Evolutionary conservation across 371 early-diverging fungal genomes (phyloP).

Genomic region (Apophysomyces variabilis): DNA sequence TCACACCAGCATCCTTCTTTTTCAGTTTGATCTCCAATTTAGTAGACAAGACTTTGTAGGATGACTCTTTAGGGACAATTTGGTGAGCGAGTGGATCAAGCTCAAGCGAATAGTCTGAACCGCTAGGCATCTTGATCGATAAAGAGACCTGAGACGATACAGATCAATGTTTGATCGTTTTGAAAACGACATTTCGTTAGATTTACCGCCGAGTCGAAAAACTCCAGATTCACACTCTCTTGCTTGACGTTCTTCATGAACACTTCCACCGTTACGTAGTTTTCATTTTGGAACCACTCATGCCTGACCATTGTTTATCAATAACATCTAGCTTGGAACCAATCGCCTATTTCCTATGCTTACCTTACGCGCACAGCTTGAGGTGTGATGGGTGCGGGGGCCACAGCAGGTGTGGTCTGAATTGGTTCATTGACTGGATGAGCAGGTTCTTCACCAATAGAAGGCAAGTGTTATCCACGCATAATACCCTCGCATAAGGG

Average conservation of each 20-base stretch:
- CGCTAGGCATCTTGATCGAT: constrained; percentile 75
- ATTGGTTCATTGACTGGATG: too few species aligned
- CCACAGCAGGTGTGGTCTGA: not conserved
- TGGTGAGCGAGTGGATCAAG: constrained; percentile 81
- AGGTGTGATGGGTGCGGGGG: constrained; percentile 20
- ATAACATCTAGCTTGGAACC: not conserved
- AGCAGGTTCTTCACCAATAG: too few species aligned
- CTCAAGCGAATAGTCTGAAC: constrained; percentile 81
- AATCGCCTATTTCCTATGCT: not conserved
- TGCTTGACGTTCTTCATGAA: constrained; percentile 87
- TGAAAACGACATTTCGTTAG: not conserved
- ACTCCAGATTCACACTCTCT: constrained; percentile 69
- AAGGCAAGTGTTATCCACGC: not conserved
- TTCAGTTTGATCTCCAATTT: constrained; percentile 94
- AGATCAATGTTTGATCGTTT: too few species aligned
- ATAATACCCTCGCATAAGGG: not conserved
- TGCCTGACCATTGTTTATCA: constrained; percentile 58
- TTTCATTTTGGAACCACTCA: constrained; percentile 97
- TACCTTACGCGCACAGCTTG: constrained; percentile 24
- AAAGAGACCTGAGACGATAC: constrained; percentile 63
- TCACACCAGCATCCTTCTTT: constrained; percentile 71
- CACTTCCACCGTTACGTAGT: constrained; percentile 82
- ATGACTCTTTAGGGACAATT: constrained; percentile 73
- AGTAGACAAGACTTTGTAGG: constrained; percentile 78
- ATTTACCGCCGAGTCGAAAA: constrained; percentile 62